Conservation (phyloP, 352 stramenopile genomes). For the Globisporangium yorkense region DNA sequence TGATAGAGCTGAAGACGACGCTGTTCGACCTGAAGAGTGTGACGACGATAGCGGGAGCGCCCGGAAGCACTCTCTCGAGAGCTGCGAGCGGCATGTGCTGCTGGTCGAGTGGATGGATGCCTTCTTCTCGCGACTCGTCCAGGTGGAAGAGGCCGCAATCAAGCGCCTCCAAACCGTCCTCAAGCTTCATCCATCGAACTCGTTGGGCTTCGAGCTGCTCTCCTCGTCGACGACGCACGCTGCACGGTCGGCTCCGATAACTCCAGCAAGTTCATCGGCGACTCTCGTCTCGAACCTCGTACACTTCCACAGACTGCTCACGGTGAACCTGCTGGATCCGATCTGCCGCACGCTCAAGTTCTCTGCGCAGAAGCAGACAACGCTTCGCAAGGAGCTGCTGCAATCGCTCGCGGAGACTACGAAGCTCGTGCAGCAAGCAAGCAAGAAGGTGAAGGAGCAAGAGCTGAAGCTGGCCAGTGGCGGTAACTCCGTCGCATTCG, state of each 20-base stretch:
- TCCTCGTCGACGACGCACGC: no score
- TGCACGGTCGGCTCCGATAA: slow-evolving; percentile 8
- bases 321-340: slow-evolving; percentile 35
- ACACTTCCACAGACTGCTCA: slow-evolving; percentile 30
- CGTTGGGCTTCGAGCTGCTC: no score
- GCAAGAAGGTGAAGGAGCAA: slow-evolving; percentile 16
- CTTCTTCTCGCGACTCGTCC: slow-evolving; percentile 30
- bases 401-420: slow-evolving; percentile 29
- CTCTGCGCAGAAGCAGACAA: slow-evolving; percentile 38
- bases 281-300: slow-evolving; percentile 21
- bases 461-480: slow-evolving; percentile 14
- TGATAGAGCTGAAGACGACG: no score
- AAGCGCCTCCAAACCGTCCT: slow-evolving; percentile 27
- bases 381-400: slow-evolving; percentile 32
- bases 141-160: slow-evolving; percentile 27
- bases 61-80: slow-evolving; percentile 7
- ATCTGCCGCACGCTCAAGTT: slow-evolving; percentile 50
- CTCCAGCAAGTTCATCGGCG: neutral
- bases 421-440: slow-evolving; percentile 16
- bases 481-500: neutral
- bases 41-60: slow-evolving; percentile 1
- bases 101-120: slow-evolving; percentile 39
- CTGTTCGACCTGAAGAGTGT: neutral
- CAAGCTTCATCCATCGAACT: slow-evolving; percentile 14
- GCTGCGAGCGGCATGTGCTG: slow-evolving; percentile 16